Base-by-base conservation (phyloP, 768 basidiomycete species). In the Flagelloscypha sp. region DNA sequence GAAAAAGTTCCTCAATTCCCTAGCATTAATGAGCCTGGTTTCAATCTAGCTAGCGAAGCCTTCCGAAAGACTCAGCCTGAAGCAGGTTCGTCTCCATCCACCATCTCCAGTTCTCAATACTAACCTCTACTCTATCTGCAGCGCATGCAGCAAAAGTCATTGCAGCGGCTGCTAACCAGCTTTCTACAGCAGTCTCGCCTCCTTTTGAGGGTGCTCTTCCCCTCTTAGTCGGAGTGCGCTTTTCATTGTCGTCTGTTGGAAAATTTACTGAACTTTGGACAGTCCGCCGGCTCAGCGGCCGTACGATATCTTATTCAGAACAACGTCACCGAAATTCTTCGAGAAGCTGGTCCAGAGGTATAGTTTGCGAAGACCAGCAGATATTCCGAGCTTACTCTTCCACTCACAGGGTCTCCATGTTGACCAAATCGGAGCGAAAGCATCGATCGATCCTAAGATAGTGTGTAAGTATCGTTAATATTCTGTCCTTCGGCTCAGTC, bases 281-380 rank as follows among this genome's bases (percentile, higher is more conserved):
- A n/a, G n/a, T n/a, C n/a, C n/a, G n/a, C n/a, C n/a, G n/a, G n/a
- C n/a, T 43, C 53, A 2, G 38, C 51, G 2, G 49, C 50, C 1
- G 44, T 62, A 3, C 45, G 57, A 3, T 50, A 50, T 1, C 52
- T 45, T 12, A 35, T 59, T 15, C 52, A 61, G 27, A 47, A 51
- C 1, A 52, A 58, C 33, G 61, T 66, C 7, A 57, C 55, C 2
- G 65, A 67, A 37, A 62, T 68, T 3, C 41, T 69, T 10, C 54
- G 59, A 1, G 63, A 63, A 36, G 63, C 57, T 9, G 66, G 66
- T 11, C 49, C 55, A 3, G 31, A 57, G 27, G 61, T 58, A 28
- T 10, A 40, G 32, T 21, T 30, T 15, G n/a, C 23, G 20, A 2
- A n/a, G 12, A 12, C 17, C 34, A 7, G 36, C 34, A n/a, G n/a